A percentile compares a stretch with the other conserved stretches of the same genome.
phyloP scores from a whole-genome alignment of 495 filamentous ascomycete species.

The Polyplosphaeria fusca region DNA sequence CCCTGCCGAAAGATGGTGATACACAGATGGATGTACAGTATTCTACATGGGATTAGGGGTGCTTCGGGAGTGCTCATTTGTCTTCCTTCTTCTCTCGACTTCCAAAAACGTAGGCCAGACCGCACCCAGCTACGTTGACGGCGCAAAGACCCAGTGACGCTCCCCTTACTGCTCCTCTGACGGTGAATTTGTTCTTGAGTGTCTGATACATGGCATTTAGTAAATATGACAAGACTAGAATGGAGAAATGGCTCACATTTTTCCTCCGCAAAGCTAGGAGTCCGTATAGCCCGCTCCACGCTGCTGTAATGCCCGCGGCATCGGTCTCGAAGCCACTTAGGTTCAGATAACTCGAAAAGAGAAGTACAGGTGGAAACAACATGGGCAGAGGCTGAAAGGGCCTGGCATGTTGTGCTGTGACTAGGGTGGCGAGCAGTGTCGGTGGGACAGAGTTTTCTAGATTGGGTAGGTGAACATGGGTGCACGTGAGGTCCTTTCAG shows the following conservation, averaged over 20 bases:
- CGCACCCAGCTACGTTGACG: constrained; percentile 67
- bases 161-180: constrained; percentile 67
- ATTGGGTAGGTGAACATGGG: constrained; percentile 29
- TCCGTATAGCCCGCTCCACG: constrained; percentile 83
- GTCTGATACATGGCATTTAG: too few species aligned
- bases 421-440: constrained; percentile 72
- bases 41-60: too few species aligned
- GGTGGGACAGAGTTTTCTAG: constrained; percentile 77
- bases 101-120: constrained; percentile 65
- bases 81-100: constrained; percentile 34
- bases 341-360: constrained; percentile 83
- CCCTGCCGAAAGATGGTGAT: too few species aligned
- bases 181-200: constrained; percentile 59
- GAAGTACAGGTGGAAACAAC: constrained; percentile 77
- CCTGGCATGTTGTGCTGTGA: constrained; percentile 71
- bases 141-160: constrained; percentile 67
- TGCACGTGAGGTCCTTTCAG: constrained; percentile 20
- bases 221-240: background rate
- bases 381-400: constrained; percentile 73
- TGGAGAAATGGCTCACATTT: constrained; percentile 39
- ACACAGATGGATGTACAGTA: too few species aligned
- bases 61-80: too few species aligned
- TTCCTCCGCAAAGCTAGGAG: constrained; percentile 68
- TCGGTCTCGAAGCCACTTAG: constrained; percentile 75
- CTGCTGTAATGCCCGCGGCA: constrained; percentile 75